Base-by-base conservation (phyloP, 73 alveolate species). In the Blepharisma japonicum region DNA sequence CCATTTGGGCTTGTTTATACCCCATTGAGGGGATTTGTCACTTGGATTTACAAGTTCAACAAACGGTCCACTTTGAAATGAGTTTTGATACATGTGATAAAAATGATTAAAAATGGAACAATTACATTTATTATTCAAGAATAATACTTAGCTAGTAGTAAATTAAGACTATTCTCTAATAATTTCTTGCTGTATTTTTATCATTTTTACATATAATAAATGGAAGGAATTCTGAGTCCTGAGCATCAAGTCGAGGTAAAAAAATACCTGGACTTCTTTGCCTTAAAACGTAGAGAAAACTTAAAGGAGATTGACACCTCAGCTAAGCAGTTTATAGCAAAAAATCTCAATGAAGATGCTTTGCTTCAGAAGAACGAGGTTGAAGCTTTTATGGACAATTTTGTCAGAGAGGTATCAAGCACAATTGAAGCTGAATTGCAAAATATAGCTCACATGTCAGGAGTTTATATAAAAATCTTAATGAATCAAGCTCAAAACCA, bases 401-500 rank as follows among this genome's bases (percentile, higher is more conserved):
- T 61, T 11, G 18, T 14, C 14, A 9, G 18, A 8, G 74, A 61
- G 5, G 38, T 61, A 25, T 14, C n/a, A 61, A 61, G 39, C 39
- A 61, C 74, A 20, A 39, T 61, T 14, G 74, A 61, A 8, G 14
- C 74, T 20, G 74, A 61, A 39, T 39, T 61, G 14, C 74, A 61
- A 61, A 61, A 61, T 25, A 25, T 61, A 1, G 74, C 23, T 25
- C 23, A 61, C 47, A 61, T 61, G 74, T 61, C 74, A 61, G 74
- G 74, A 61, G 74, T 61, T 14, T 61, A 61, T 25, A 61, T 61
- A 20, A 61, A 61, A 61, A 61, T 61, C 74, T 39, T 61, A 9
- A 61, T 61, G 74, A 14, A n/a, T 2, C 74, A 61, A 61, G 74
- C 74, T 18, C 47, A 61, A 25, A 9, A 2, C 47, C 46, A 14